A percentile compares a stretch with the other conserved stretches of the same genome.
These are phyloP conservation scores for Candida ovalis DNA, from an alignment of 805 yeast genomes.

Conservation along the genomic window DNA sequence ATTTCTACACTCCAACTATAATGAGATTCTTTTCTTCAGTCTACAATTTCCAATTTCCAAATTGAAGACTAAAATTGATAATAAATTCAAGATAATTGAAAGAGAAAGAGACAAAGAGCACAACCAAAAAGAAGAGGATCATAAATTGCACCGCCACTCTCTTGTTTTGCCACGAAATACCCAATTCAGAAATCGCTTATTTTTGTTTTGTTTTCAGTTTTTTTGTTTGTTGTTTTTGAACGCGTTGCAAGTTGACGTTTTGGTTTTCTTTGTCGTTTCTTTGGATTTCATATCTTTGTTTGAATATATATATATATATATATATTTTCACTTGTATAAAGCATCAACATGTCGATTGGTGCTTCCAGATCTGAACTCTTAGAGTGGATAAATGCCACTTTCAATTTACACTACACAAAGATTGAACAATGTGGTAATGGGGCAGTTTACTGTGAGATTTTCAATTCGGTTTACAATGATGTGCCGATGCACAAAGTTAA, in stretches of 20 bases:
- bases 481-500: constrained; percentile 77
- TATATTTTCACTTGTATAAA: not conserved
- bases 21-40: too few species aligned
- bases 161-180: not conserved
- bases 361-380: constrained; percentile 83
- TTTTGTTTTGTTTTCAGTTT: not conserved
- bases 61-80: too few species aligned
- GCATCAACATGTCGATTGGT: constrained; percentile 36
- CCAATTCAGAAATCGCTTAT: not conserved
- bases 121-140: too few species aligned
- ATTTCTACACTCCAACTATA: too few species aligned
- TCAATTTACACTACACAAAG: constrained; percentile 62
- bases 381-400: constrained; percentile 76
- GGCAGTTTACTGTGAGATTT: constrained; percentile 88
- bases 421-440: constrained; percentile 96
- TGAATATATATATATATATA: too few species aligned
- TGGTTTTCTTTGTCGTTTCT: too few species aligned
- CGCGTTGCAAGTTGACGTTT: not conserved
- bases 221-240: not conserved
- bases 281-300: too few species aligned
- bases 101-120: too few species aligned
- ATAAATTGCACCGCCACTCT: too few species aligned
- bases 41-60: too few species aligned
- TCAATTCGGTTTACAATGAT: constrained; percentile 81
- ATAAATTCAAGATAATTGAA: too few species aligned